Conservation (phyloP, 1,284 basidiomycete genomes). For the Heterobasidion irregulare region DNA sequence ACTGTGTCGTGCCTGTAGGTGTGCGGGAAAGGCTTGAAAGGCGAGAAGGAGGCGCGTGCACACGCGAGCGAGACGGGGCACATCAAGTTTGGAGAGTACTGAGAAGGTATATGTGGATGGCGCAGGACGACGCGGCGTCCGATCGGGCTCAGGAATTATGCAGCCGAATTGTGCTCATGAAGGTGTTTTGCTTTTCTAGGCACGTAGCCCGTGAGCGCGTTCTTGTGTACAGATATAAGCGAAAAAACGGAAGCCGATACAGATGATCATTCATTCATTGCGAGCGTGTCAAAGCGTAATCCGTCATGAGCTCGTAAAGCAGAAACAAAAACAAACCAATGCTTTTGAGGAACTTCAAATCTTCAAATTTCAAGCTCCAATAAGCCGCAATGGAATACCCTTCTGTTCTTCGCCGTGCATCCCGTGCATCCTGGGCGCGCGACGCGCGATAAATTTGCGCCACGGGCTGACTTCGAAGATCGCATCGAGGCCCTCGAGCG, state of each 20-base stretch:
- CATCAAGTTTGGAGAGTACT: constrained; percentile 85
- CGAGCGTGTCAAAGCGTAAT: no score
- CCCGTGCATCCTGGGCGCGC: background rate
- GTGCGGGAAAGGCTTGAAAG: constrained; percentile 75
- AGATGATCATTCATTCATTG: no score
- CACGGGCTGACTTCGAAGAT: constrained; percentile 26
- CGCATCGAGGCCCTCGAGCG: constrained; percentile 31
- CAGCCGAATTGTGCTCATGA: no score
- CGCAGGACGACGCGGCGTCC: no score
- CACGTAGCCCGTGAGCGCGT: no score
- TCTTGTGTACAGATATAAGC: no score
- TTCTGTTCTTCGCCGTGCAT: background rate
- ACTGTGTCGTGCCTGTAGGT: constrained; percentile 37
- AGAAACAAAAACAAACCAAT: no score
- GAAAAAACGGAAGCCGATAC: no score
- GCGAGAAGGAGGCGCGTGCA: constrained; percentile 84
- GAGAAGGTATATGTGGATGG: constrained; percentile 8
- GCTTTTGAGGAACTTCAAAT: no score
- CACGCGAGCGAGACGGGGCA: constrained; percentile 88
- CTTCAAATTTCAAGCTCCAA: background rate
- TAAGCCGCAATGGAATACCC: background rate
- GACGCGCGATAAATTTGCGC: constrained; percentile 8
- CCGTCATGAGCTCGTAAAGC: no score
- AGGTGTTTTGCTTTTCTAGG: no score
- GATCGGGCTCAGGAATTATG: no score